Percentiles rank a stretch among this genome's conserved stretches.
Evolutionary conservation across 305 asterid species (phyloP).

Genomic region (Caryopteris hybrid): DNA sequence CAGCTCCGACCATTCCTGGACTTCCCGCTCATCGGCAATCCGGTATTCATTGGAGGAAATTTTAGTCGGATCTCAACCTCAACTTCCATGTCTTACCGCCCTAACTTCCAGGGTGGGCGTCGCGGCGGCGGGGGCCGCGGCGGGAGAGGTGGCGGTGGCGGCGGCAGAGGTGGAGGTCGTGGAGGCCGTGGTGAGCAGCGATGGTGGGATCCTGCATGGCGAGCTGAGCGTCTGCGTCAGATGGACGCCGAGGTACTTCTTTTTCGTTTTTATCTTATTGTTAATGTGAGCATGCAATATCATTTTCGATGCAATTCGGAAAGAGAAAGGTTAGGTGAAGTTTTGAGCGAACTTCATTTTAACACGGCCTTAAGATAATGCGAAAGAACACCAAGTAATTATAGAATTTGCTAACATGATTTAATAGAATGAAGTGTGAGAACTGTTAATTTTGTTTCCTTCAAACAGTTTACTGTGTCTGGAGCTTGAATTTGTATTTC

Average conservation of each 20-base stretch:
- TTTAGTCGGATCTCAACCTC: constrained; percentile 28
- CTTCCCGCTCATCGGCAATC: background rate
- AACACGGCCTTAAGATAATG: background rate
- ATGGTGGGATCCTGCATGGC: constrained; percentile 99
- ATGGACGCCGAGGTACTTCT: constrained; percentile 64
- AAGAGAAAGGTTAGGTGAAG: background rate
- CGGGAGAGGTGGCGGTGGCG: constrained; percentile 42
- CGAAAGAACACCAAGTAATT: background rate
- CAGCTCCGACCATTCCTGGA: constrained; percentile 9
- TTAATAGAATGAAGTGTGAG: background rate
- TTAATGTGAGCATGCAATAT: background rate
- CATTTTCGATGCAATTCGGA: background rate
- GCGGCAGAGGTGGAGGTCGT: constrained; percentile 42
- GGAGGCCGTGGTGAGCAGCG: constrained; percentile 83
- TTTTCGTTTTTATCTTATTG: background rate
- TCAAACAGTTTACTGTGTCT: background rate
- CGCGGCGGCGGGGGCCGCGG: constrained; percentile 80
- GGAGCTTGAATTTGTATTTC: constrained; percentile 8
- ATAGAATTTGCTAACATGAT: background rate
- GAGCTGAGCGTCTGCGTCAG: constrained; percentile 89
- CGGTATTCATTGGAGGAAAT: background rate
- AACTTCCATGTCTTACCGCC: constrained; percentile 67
- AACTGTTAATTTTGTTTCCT: background rate
- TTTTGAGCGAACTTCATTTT: background rate
- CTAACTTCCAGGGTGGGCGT: constrained; percentile 78